Evolutionary conservation across 2,329 filamentous ascomycete genomes (phyloP).

Genomic region (Colletotrichum sp.): DNA sequence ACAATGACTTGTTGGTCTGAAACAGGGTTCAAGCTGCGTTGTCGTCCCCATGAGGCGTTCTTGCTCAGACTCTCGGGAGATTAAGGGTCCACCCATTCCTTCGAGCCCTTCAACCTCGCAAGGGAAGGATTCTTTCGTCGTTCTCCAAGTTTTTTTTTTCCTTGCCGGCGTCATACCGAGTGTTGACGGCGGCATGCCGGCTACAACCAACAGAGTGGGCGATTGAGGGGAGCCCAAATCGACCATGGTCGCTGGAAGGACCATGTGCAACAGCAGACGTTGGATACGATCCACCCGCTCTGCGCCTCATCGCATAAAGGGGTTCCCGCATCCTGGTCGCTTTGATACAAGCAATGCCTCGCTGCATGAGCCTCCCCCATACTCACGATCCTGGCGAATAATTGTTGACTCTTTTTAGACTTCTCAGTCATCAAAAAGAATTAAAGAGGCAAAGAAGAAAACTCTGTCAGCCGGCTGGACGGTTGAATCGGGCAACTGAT

Average conservation of each 20-base stretch:
- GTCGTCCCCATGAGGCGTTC: not conserved
- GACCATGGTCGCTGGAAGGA: not conserved
- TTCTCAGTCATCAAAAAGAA: not conserved
- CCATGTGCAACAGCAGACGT: not conserved
- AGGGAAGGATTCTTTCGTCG: not conserved
- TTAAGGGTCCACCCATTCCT: not conserved
- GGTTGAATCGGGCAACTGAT: not conserved
- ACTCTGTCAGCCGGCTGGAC: not conserved
- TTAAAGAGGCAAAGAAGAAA: not conserved
- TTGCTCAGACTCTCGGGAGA: not conserved
- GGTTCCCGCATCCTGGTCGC: constrained; percentile 8
- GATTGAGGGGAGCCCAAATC: not conserved
- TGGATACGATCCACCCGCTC: constrained; percentile 2
- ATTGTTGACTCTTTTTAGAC: not conserved
- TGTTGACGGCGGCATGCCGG: not conserved
- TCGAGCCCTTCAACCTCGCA: not conserved
- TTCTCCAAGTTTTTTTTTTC: not conserved
- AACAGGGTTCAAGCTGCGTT: not conserved
- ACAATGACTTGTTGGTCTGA: not conserved
- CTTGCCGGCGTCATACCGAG: not conserved
- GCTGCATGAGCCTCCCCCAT: constrained; percentile 14
- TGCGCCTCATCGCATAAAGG: constrained; percentile 20
- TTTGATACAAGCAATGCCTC: constrained; percentile 14
- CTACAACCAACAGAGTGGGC: not conserved
- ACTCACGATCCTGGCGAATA: not conserved